Conservation (phyloP, 371 early-diverging fungal species). For the Sporodiniella umbellata region DNA sequence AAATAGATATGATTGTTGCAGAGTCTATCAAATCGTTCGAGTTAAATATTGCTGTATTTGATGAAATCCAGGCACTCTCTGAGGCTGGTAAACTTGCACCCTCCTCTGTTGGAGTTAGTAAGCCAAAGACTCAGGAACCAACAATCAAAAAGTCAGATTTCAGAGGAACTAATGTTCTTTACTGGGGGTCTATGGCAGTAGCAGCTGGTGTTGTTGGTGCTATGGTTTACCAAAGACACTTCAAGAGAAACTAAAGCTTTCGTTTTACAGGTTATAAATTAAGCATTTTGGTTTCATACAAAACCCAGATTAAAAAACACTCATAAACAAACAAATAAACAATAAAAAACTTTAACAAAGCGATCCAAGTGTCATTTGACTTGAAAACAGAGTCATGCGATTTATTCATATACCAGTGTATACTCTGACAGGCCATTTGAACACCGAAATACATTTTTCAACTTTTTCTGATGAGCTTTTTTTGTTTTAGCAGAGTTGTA, state of each 20-base stretch:
- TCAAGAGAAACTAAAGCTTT: conserved; percentile 3
- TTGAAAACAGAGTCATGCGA: no score
- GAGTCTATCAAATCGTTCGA: conserved; percentile 44
- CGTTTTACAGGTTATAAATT: no score
- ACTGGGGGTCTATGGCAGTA: conserved; percentile 8
- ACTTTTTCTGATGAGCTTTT: no score
- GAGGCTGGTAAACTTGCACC: conserved; percentile 25
- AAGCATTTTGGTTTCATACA: no score
- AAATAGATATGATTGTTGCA: conserved; percentile 31
- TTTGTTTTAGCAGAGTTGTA: no score
- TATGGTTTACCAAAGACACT: conserved; percentile 16
- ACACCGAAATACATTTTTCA: no score
- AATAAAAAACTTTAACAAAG: no score
- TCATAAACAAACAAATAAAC: no score
- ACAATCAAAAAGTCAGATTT: neutral
- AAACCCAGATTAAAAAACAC: no score
- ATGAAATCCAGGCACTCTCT: conserved; percentile 41
- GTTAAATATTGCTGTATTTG: conserved; percentile 47
- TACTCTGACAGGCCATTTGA: no score
- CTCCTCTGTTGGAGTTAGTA: conserved; percentile 5
- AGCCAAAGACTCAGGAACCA: neutral
- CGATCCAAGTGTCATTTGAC: no score
- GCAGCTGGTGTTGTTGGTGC: conserved; percentile 17
- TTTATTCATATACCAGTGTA: no score
- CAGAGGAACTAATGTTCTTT: neutral